Conservation (phyloP, 129 eudicot genomes). For the Escallonia rubra region DNA sequence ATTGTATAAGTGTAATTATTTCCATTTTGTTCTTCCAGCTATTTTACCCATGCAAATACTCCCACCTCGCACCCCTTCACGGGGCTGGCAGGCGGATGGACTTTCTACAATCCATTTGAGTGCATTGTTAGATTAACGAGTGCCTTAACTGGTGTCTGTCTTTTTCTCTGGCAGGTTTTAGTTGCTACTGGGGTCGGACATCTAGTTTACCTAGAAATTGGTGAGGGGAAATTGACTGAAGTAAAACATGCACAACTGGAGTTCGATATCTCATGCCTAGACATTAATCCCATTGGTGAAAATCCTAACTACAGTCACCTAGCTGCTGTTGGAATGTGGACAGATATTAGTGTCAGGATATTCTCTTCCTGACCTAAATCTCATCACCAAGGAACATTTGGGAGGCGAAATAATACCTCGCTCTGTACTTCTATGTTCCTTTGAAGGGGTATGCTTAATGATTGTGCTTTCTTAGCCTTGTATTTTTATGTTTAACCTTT, state of each 20-base stretch:
- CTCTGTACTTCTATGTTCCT: slow-evolving; percentile 89
- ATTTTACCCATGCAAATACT: not conserved
- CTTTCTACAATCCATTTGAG: too few relatives aligned
- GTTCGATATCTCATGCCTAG: slow-evolving; percentile 90
- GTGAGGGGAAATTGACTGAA: slow-evolving; percentile 77
- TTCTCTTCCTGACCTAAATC: slow-evolving; percentile 88
- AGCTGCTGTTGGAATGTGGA: slow-evolving; percentile 99
- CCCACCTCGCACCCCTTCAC: not conserved
- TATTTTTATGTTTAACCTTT: not conserved
- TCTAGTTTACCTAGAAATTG: slow-evolving; percentile 87
- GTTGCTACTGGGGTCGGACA: slow-evolving; percentile 96
- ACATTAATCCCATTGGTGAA: slow-evolving; percentile 89
- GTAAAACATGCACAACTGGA: slow-evolving; percentile 63
- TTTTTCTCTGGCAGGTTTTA: slow-evolving; percentile 43
- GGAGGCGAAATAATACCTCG: slow-evolving; percentile 99
- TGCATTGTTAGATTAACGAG: not conserved
- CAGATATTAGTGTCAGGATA: slow-evolving; percentile 79
- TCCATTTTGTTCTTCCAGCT: not conserved
- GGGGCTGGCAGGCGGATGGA: too few relatives aligned
- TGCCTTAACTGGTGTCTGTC: not conserved
- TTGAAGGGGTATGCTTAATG: slow-evolving; percentile 76
- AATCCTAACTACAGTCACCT: slow-evolving; percentile 70
- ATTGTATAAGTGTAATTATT: not conserved
- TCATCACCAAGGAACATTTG: slow-evolving; percentile 70
- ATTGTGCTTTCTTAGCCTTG: not conserved